Percentiles rank a stretch among this genome's conserved stretches.
Conservation (phyloP, 257 asterid genomes). For the Phtheirospermum japonicum region DNA sequence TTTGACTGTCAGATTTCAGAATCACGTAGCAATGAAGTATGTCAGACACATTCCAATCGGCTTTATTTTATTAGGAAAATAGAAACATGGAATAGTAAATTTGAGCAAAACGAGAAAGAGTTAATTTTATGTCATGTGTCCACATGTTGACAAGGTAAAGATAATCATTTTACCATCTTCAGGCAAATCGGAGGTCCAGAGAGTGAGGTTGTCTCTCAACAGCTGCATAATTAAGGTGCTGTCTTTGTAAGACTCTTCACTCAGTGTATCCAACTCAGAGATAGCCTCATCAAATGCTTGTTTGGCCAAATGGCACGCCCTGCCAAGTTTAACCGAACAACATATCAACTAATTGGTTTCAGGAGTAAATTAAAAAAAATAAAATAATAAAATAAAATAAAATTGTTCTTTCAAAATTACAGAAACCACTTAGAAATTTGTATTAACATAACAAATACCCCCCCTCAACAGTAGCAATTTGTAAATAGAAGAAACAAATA, state of each 20-base stretch:
- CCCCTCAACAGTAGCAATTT: background rate
- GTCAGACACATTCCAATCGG: background rate
- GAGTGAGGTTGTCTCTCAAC: slow-evolving; percentile 90
- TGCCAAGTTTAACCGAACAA: slow-evolving; percentile 29
- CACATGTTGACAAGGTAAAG: background rate
- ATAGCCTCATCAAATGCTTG: slow-evolving; percentile 95
- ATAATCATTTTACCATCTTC: slow-evolving; percentile 63
- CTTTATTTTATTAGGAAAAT: background rate
- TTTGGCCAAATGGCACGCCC: slow-evolving; percentile 94
- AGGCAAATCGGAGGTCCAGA: slow-evolving; percentile 93
- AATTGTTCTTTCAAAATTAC: background rate
- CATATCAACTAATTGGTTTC: slow-evolving; percentile 1
- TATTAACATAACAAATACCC: background rate
- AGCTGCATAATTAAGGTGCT: slow-evolving; percentile 96
- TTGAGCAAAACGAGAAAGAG: slow-evolving; percentile 1
- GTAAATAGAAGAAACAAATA: background rate
- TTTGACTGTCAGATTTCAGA: background rate
- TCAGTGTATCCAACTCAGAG: slow-evolving; percentile 83
- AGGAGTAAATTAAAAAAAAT: too few species aligned
- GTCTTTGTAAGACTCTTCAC: slow-evolving; percentile 92
- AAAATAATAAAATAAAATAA: too few species aligned
- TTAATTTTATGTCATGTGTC: background rate
- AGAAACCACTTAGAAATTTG: background rate
- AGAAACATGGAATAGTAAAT: background rate
- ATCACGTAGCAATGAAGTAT: background rate